Conservation (phyloP, 768 basidiomycete genomes). For the Suillus discolor region DNA sequence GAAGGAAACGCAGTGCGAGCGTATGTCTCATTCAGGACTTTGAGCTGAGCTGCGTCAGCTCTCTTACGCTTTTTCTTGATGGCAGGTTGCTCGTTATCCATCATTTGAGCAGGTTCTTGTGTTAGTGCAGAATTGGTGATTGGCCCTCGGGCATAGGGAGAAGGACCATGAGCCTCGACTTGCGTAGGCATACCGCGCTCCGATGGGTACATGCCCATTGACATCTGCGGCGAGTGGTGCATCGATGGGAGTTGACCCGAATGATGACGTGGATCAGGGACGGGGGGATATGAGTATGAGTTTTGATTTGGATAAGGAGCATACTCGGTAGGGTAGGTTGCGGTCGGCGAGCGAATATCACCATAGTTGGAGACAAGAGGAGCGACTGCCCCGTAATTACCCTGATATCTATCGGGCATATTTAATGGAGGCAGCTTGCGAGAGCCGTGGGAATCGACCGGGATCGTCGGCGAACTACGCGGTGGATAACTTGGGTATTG, state of each 20-base stretch:
- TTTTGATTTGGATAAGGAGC: slow-evolving; percentile 44
- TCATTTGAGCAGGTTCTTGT: slow-evolving; percentile 34
- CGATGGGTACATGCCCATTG: slow-evolving; percentile 29
- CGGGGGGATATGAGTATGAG: slow-evolving; percentile 34
- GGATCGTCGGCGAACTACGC: slow-evolving; percentile 51
- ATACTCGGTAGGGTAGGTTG: slow-evolving; percentile 61
- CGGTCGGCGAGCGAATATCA: slow-evolving; percentile 64
- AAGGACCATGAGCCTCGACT: slow-evolving; percentile 40
- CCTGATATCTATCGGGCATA: slow-evolving; percentile 53
- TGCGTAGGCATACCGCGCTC: slow-evolving; percentile 42
- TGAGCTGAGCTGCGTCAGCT: slow-evolving; percentile 78
- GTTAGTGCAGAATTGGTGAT: slow-evolving; percentile 35
- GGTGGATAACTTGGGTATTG: slow-evolving; percentile 50
- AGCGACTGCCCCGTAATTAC: slow-evolving; percentile 39
- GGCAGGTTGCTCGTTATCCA: slow-evolving; percentile 59
- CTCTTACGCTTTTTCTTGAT: slow-evolving; percentile 90
- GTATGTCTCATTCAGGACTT: slow-evolving; percentile 81
- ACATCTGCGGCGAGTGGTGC: slow-evolving; percentile 32
- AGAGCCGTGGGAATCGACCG: slow-evolving; percentile 50
- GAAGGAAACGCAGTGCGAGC: slow-evolving; percentile 84
- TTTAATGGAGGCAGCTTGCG: slow-evolving; percentile 61
- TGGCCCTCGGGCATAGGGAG: slow-evolving; percentile 52
- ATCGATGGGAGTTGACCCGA: slow-evolving; percentile 26
- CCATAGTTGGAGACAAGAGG: slow-evolving; percentile 38
- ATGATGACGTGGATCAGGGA: slow-evolving; percentile 40